These are phyloP conservation scores for Penicillium sp. DNA, from an alignment of 2,329 filamentous ascomycete species.

Conservation along the genomic window DNA sequence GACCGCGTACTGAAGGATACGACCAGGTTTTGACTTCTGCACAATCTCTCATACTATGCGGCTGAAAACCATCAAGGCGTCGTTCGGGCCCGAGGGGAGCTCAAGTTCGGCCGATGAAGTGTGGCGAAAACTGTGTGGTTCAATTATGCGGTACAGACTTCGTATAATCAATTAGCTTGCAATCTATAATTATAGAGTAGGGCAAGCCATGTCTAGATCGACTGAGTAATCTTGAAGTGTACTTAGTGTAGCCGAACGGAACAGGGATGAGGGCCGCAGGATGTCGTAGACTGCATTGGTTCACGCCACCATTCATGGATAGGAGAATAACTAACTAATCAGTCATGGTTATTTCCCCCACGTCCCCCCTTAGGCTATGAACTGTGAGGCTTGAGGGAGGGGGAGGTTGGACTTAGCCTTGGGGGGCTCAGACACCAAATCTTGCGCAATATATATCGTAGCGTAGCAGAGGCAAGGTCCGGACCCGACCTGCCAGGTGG, in stretches of 20 bases:
- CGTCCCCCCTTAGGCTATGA: background rate
- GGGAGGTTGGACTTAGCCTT: background rate
- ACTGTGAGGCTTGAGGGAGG: background rate
- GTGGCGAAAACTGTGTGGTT: background rate
- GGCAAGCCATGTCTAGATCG: background rate
- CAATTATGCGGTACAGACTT: background rate
- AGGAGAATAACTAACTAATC: slow-evolving; percentile 1
- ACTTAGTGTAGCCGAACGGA: background rate
- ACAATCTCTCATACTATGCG: slow-evolving; percentile 2
- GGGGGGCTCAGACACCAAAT: background rate
- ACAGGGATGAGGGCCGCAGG: background rate
- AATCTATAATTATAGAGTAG: background rate
- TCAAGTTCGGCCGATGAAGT: background rate
- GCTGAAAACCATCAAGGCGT: slow-evolving; percentile 1
- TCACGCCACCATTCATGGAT: slow-evolving; percentile 5
- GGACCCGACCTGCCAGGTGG: background rate
- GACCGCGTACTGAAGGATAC: slow-evolving; percentile 5
- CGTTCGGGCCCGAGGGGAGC: background rate
- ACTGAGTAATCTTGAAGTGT: background rate
- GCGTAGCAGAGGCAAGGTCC: background rate
- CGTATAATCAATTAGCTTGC: background rate
- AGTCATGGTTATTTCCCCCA: background rate
- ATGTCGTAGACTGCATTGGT: slow-evolving; percentile 4
- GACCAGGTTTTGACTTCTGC: background rate
- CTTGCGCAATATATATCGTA: too few relatives aligned